A percentile compares a stretch with the other conserved stretches of the same genome.
Conservation (phyloP, 2,329 filamentous ascomycete genomes). For the Colletotrichum sp. region DNA sequence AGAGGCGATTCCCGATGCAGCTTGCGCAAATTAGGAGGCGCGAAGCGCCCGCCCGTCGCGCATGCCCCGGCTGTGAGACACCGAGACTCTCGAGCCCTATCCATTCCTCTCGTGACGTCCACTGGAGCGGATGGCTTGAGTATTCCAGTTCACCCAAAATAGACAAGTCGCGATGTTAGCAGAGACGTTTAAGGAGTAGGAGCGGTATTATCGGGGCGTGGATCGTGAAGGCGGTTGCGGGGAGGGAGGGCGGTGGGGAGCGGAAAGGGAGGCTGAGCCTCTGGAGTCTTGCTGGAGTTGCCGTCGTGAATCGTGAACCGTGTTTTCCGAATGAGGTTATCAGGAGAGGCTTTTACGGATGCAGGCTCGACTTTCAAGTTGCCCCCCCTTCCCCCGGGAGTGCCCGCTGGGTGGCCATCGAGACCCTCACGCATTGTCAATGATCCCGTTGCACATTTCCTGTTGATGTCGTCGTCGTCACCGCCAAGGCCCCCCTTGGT, state of each 20-base stretch:
- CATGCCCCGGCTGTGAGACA: background rate
- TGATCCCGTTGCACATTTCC: background rate
- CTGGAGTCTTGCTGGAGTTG: background rate
- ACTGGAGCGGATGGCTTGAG: background rate
- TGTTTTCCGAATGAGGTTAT: constrained; percentile 1
- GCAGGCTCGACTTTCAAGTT: background rate
- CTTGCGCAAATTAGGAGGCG: background rate
- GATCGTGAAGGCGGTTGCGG: background rate
- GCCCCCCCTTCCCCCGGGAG: background rate
- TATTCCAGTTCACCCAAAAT: background rate
- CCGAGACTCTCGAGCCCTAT: background rate
- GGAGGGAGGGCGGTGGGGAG: constrained; percentile 6
- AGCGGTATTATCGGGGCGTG: constrained; percentile 5
- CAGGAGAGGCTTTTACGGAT: background rate
- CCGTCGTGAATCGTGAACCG: background rate
- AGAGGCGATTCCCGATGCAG: background rate
- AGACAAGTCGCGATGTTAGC: background rate
- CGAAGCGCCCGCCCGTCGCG: background rate
- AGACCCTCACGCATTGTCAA: background rate
- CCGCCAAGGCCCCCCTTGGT: background rate
- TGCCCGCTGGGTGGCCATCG: background rate
- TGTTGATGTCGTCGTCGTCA: background rate
- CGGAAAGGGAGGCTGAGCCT: background rate
- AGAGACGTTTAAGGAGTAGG: background rate
- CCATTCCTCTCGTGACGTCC: background rate